Percentiles rank a stretch among this genome's conserved stretches.
These are phyloP conservation scores for Aspergillus transmontanensis DNA, from an alignment of 2,329 filamentous ascomycete species.

Conservation along the genomic window DNA sequence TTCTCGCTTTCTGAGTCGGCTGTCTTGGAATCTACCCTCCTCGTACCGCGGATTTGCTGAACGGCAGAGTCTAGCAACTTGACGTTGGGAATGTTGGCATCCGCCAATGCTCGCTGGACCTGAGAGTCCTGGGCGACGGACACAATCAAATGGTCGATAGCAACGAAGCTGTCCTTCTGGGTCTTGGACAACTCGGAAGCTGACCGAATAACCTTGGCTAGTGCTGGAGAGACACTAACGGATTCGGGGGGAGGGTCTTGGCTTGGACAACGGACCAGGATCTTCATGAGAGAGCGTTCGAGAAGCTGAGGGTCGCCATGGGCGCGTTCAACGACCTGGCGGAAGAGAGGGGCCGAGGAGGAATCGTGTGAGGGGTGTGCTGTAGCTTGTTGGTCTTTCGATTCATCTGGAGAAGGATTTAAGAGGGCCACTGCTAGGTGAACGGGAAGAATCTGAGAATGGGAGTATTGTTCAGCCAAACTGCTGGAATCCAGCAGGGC, in stretches of 20 bases:
- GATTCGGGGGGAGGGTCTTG: conserved; percentile 94
- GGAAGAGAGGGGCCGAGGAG: conserved; percentile 74
- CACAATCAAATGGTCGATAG: conserved; percentile 90
- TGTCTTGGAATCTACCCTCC: conserved; percentile 91
- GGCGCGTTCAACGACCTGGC: conserved; percentile 90
- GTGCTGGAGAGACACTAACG: conserved; percentile 77
- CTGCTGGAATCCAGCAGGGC: conserved; percentile 85
- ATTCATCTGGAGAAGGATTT: conserved; percentile 55
- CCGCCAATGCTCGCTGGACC: conserved; percentile 74
- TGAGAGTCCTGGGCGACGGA: conserved; percentile 76
- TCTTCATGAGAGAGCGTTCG: conserved; percentile 88
- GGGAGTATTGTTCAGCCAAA: conserved; percentile 84
- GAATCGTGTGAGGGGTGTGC: conserved; percentile 67
- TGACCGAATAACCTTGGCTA: conserved; percentile 78
- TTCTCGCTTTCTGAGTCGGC: conserved; percentile 89
- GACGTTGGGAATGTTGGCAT: conserved; percentile 86
- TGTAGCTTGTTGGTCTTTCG: conserved; percentile 74
- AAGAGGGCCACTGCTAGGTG: conserved; percentile 71
- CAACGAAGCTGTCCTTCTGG: conserved; percentile 95
- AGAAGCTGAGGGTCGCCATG: conserved; percentile 90
- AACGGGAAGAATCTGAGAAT: conserved; percentile 86
- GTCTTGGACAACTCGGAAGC: conserved; percentile 91
- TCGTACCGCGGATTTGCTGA: conserved; percentile 86
- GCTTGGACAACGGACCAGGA: conserved; percentile 83
- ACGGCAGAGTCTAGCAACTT: conserved; percentile 92